Evolutionary conservation across 305 asterid species (phyloP).

Genomic region (Coffea humblotiana): DNA sequence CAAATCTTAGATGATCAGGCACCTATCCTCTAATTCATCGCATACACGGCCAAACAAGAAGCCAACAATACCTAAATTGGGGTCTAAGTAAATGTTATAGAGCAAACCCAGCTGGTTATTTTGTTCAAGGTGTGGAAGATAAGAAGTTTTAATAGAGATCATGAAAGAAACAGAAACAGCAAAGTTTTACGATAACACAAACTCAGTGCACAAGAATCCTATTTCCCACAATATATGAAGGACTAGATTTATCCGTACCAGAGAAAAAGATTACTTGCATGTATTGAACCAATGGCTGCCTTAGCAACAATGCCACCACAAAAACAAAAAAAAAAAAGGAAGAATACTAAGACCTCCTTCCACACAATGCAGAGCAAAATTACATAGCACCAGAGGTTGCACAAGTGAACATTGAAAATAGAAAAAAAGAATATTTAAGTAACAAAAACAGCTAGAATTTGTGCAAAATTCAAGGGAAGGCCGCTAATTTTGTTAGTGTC

Average conservation of each 20-base stretch:
- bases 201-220: neutral
- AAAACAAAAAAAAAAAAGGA: too few species aligned
- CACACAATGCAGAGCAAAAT: neutral
- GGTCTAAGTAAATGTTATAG: neutral
- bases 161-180: neutral
- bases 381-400: neutral
- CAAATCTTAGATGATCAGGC: neutral
- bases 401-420: neutral
- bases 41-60: neutral
- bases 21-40: neutral
- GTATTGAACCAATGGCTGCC: neutral
- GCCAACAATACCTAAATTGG: neutral
- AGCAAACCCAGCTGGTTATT: neutral
- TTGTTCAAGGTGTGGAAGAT: neutral
- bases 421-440: neutral
- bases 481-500: neutral
- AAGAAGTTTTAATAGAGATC: neutral
- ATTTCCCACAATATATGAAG: neutral
- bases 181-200: too few species aligned
- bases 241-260: neutral
- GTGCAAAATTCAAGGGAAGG: neutral
- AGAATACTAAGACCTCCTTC: neutral
- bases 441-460: neutral
- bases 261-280: neutral
- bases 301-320: too few species aligned